Base-by-base conservation (phyloP, 148 eudicot species). In the Limonium bicolor region DNA sequence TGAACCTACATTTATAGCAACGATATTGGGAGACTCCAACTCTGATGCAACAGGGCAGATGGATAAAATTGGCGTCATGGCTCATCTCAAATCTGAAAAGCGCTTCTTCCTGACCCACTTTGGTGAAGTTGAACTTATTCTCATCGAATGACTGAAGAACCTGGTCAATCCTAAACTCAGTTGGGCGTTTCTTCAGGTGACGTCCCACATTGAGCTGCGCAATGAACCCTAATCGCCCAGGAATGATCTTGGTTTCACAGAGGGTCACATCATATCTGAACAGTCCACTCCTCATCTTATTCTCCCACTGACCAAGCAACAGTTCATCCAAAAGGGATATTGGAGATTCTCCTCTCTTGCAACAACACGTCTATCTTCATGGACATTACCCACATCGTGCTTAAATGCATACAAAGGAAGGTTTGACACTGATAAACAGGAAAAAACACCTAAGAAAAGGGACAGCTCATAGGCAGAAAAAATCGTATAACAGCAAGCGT, bases 191-290 rank as follows among this genome's bases (percentile, higher is more conserved):
- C 67, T 76, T 79, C 46, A 79, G 66, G 61, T 76, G 84, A 32
- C 88, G 74, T 19, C 88, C 88, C 62, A 78, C 84, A 38, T 83
- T 83, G 33, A 83, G 66, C 54, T 83, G 87, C 8, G 81, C 87
- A 54, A 83, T 63, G 41, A 84, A 76, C 27, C 94, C 94, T 48
- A 60, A 71, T 10, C 50, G 44, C 28, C 94, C 85, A 4, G 82
- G 54, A 46, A 84, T 76, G 50, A 84, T 55, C 70, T 78, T 65
- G 27, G 69, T 68, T 63, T 68, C 74, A 51, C 78, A 72, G 5
- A 55, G 41, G 24, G 71, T 68, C 29, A 72, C 78, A 58, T 72
- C 71, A 28, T 72, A 72, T 48, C 71, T 47, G 26, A 72, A 72
- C 10, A 68, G 36, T 32, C 74, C 71, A 24, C 45, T 66, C 22